Percentiles rank a stretch among this genome's conserved stretches.
These are phyloP conservation scores for Cryptosporidium canis DNA, from an alignment of 169 alveolate genomes.

Conservation along the genomic window DNA sequence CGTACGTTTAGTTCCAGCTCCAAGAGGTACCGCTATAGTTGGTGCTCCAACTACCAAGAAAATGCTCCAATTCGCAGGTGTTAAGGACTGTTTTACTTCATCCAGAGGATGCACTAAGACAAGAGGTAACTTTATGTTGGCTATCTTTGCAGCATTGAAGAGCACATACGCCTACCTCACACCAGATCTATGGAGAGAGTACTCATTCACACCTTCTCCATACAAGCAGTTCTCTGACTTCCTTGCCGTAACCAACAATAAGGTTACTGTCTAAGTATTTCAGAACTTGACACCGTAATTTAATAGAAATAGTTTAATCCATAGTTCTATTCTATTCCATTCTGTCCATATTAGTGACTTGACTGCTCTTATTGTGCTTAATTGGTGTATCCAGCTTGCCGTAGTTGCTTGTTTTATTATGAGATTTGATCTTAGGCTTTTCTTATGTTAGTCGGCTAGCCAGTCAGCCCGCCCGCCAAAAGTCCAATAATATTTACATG, in stretches of 20 bases:
- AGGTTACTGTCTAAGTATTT: constrained; percentile 35
- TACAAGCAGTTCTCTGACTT: constrained; percentile 94
- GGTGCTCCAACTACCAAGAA: constrained; percentile 99
- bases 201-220: constrained; percentile 88
- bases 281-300: background rate
- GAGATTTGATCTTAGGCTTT: too few relatives aligned
- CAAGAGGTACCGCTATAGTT: constrained; percentile 99
- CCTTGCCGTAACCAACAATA: constrained; percentile 80
- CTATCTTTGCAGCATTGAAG: constrained; percentile 95
- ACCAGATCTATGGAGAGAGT: constrained; percentile 98
- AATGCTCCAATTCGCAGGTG: constrained; percentile 97
- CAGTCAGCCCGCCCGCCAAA: background rate
- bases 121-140: constrained; percentile 95
- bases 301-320: background rate
- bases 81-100: constrained; percentile 97
- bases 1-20: constrained; percentile 99
- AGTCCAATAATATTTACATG: background rate
- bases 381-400: background rate
- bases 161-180: constrained; percentile 97
- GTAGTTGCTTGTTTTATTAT: background rate
- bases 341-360: background rate
- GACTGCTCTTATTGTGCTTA: background rate
- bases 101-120: constrained; percentile 98
- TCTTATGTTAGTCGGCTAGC: background rate
- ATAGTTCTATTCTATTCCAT: background rate